Evolutionary conservation across 1,139 yeast species (phyloP).

Genomic region (Kodamaea anthophila): DNA sequence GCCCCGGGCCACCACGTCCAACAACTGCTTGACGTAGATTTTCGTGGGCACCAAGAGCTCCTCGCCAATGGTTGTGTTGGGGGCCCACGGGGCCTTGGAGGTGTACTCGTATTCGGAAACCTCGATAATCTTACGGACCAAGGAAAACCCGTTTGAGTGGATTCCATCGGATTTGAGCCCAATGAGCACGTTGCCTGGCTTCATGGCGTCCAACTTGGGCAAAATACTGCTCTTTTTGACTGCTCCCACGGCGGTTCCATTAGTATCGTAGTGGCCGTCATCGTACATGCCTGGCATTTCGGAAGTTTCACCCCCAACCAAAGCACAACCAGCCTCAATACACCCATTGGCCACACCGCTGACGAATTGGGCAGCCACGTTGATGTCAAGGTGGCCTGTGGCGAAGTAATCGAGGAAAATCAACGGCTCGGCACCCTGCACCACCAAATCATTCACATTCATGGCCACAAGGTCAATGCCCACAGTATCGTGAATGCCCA

Average conservation of each 20-base stretch:
- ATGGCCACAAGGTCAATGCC: constrained; percentile 98
- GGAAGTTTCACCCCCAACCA: constrained; percentile 98
- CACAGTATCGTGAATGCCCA: constrained; percentile 87
- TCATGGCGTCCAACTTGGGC: constrained; percentile 65
- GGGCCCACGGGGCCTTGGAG: constrained; percentile 78
- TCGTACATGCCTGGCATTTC: constrained; percentile 99
- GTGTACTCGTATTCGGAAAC: constrained; percentile 55
- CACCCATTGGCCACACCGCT: constrained; percentile 97
- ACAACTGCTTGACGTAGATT: constrained; percentile 86
- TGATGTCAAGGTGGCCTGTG: constrained; percentile 81
- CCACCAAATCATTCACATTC: constrained; percentile 96
- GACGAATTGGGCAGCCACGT: constrained; percentile 82
- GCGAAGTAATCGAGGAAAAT: constrained; percentile 96
- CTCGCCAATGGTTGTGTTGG: constrained; percentile 72
- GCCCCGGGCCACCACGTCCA: constrained; percentile 64
- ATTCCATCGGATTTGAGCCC: constrained; percentile 90
- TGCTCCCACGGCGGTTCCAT: constrained; percentile 99
- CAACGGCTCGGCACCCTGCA: constrained; percentile 98
- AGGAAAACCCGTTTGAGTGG: constrained; percentile 94
- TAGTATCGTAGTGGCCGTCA: constrained; percentile 93
- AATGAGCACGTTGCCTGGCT: constrained; percentile 70
- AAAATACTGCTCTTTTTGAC: constrained; percentile 71
- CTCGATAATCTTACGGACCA: constrained; percentile 91
- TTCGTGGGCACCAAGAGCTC: constrained; percentile 85
- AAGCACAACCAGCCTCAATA: constrained; percentile 90